These are phyloP conservation scores for Rhizopogon salebrosus DNA, from an alignment of 768 basidiomycete species.

Conservation along the genomic window DNA sequence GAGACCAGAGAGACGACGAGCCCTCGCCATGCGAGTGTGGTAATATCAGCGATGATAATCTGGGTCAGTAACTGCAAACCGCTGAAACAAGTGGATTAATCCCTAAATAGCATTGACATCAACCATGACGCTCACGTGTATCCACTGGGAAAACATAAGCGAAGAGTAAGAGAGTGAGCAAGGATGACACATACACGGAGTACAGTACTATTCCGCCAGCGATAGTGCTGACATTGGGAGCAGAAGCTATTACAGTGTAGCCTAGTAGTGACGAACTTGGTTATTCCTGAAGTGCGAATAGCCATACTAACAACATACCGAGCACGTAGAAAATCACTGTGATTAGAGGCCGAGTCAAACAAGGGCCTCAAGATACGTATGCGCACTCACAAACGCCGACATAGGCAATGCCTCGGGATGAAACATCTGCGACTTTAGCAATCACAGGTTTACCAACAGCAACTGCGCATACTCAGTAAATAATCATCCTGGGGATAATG, in stretches of 20 bases:
- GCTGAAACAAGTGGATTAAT: slow-evolving; percentile 19
- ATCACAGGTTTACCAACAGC: slow-evolving; percentile 62
- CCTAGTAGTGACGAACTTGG: slow-evolving; percentile 20
- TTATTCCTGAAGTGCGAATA: not conserved
- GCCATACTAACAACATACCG: slow-evolving; percentile 30
- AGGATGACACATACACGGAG: slow-evolving; percentile 36
- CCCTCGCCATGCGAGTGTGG: slow-evolving; percentile 53
- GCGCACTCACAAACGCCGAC: slow-evolving; percentile 44
- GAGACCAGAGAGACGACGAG: slow-evolving; percentile 42
- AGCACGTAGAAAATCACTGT: slow-evolving; percentile 60
- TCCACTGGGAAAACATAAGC: slow-evolving; percentile 36
- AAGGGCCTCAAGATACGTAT: not conserved
- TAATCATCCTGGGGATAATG: not conserved
- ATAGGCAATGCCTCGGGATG: slow-evolving; percentile 63
- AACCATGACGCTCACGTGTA: slow-evolving; percentile 42
- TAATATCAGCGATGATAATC: slow-evolving; percentile 60
- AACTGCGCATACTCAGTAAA: slow-evolving; percentile 22
- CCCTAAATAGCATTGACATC: not conserved
- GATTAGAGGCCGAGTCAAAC: not conserved
- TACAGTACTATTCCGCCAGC: slow-evolving; percentile 56
- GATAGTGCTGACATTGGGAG: slow-evolving; percentile 38
- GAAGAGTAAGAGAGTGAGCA: slow-evolving; percentile 7
- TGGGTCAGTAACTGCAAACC: slow-evolving; percentile 62
- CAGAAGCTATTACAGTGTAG: slow-evolving; percentile 50
- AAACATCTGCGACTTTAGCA: slow-evolving; percentile 69